Conservation (phyloP, 2,329 filamentous ascomycete species). For the Dactylellina sp. region DNA sequence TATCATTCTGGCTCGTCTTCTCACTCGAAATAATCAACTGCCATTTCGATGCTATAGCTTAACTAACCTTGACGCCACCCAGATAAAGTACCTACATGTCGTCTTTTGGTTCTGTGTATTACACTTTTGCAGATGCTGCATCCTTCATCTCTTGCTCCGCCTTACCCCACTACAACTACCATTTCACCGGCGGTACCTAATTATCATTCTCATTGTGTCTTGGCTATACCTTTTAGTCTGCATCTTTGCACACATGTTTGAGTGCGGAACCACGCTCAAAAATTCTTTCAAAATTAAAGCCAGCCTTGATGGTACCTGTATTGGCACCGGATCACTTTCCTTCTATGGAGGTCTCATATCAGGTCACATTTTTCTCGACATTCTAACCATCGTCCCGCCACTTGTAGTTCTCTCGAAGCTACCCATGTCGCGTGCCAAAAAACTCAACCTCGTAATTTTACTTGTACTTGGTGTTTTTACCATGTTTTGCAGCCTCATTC, state of each 20-base stretch:
- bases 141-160: conserved; percentile 41
- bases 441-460: conserved; percentile 30
- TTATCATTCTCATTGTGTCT: conserved; percentile 20
- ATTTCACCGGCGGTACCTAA: conserved; percentile 32
- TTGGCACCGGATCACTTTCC: conserved; percentile 21
- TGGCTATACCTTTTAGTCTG: conserved; percentile 24
- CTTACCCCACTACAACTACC: conserved; percentile 29
- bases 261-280: conserved; percentile 28
- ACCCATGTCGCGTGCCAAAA: conserved; percentile 31
- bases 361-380: conserved; percentile 40
- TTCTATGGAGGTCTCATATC: conserved; percentile 36
- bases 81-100: conserved; percentile 46
- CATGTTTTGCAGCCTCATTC: conserved; percentile 31
- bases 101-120: conserved; percentile 35
- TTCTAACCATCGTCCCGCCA: conserved; percentile 43
- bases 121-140: conserved; percentile 36
- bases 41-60: too few relatives aligned
- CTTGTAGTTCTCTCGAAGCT: conserved; percentile 31
- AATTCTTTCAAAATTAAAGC: conserved; percentile 17
- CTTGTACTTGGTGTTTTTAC: conserved; percentile 34
- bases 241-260: conserved; percentile 27
- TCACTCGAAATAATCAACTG: too few relatives aligned
- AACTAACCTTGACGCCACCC: not conserved
- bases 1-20: not conserved
- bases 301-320: conserved; percentile 35